Evolutionary conservation across 2,329 filamentous ascomycete genomes (phyloP).

Genomic region (Didymella exigua): DNA sequence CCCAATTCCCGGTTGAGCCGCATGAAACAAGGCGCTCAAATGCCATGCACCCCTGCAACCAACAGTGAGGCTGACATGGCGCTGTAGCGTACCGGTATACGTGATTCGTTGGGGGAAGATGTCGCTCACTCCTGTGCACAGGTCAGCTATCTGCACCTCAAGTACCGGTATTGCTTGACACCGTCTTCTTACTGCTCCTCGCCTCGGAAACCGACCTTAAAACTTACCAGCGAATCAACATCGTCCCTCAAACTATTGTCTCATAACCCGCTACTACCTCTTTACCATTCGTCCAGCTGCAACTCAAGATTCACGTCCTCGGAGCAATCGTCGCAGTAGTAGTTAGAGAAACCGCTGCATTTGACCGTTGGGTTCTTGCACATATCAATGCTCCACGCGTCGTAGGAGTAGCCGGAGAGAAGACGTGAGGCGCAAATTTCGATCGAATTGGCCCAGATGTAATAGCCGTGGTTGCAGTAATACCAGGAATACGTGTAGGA

Average conservation of each 20-base stretch:
- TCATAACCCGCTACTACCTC: not conserved
- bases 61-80: conserved; percentile 10
- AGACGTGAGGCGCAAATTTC: conserved; percentile 54
- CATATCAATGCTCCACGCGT: conserved; percentile 57
- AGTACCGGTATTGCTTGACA: not conserved
- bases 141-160: conserved; percentile 13
- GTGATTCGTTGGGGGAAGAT: not conserved
- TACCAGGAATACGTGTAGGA: conserved; percentile 56
- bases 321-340: conserved; percentile 53
- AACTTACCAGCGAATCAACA: not conserved
- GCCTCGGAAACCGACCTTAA: not conserved
- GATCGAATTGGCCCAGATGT: conserved; percentile 54
- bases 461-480: conserved; percentile 57
- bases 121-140: conserved; percentile 15
- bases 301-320: conserved; percentile 52
- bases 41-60: not conserved
- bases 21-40: not conserved
- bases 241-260: not conserved
- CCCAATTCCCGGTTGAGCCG: not conserved
- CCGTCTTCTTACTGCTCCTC: not conserved
- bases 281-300: conserved; percentile 49
- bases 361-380: conserved; percentile 51
- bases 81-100: not conserved
- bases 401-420: conserved; percentile 54
- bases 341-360: conserved; percentile 53